Percentiles rank a stretch among this genome's conserved stretches.
These are phyloP conservation scores for Fraxinus baroniana DNA, from an alignment of 305 asterid species.

Conservation along the genomic window DNA sequence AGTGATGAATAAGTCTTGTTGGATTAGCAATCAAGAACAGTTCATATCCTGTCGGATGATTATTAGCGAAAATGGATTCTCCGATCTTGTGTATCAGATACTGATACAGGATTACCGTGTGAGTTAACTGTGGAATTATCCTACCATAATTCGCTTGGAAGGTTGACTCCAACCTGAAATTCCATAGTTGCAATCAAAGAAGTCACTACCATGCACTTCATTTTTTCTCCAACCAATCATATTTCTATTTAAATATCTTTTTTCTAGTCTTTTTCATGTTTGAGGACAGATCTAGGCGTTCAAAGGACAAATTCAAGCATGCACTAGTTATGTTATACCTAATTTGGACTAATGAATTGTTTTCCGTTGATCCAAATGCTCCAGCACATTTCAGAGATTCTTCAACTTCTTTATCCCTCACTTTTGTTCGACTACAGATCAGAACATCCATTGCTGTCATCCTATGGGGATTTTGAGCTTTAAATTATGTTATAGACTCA, in stretches of 20 bases:
- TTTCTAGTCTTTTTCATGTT: not conserved
- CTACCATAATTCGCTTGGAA: conserved; percentile 24
- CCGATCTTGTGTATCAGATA: not conserved
- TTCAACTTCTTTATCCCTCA: conserved; percentile 17
- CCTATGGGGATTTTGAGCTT: conserved; percentile 14
- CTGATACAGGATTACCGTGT: not conserved
- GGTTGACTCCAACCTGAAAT: conserved; percentile 27
- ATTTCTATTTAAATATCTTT: not conserved
- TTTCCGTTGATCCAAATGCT: not conserved
- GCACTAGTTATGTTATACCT: not conserved
- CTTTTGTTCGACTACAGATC: conserved; percentile 11
- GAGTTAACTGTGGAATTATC: not conserved
- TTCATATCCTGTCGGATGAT: not conserved
- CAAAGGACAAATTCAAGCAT: not conserved
- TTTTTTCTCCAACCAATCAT: conserved; percentile 12
- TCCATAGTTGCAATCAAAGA: conserved; percentile 27
- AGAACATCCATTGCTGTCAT: conserved; percentile 14
- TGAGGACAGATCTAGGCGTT: not conserved
- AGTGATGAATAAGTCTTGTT: conserved; percentile 6
- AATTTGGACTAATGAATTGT: not conserved
- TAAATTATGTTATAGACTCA: conserved; percentile 1
- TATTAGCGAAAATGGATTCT: not conserved
- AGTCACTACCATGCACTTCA: conserved; percentile 24
- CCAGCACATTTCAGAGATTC: conserved; percentile 11
- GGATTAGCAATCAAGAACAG: not conserved